Evolutionary conservation across 2,329 filamentous ascomycete species (phyloP), one percentile per base, ranked within the genome.

Genomic region (Chaetothyriales sp.): DNA sequence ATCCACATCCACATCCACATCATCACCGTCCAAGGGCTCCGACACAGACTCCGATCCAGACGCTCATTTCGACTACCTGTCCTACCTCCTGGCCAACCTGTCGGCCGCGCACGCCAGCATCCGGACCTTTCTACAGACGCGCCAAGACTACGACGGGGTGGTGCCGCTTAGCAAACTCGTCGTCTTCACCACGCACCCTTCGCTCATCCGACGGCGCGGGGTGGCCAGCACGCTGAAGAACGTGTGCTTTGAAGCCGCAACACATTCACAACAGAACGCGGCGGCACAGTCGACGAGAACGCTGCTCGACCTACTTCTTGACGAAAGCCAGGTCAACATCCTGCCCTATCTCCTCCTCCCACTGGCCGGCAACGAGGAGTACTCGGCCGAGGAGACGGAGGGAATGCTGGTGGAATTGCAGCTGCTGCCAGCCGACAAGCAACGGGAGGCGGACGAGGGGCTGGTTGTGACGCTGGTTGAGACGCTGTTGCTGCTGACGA

Each of bases 211-310:
- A 51, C 77, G 92, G 51, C 87, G 88, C 62, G 92, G 92, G n/a
- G 89, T 95, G n/a, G 90, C 90, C 6, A 89, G 83, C 55, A 92
- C 88, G 8, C 88, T 98, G 66, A 97, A 97, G 69, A 98, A 98
- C 64, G 81, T 86, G 28, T 82, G 87, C 5, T 97, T 98, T 64
- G 85, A 94, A 62, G 70, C 90, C 5, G 69, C 78, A 2, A 77
- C 83, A 0, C 90, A 97, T 62, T 73, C 78, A 0, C 70, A 75
- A 1, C 82, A 95, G 50, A 69, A 95, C 46, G 76, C 78, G 0
- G 81, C 85, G 81, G 82, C 43, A 81, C 52, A 29, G 43, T 10
- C 18, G 13, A 55, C 15, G 50, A 53, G 8, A 5, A 40, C 10
- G 10, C 10, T 15, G 10, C 33, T 40, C 10, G 8, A 15, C 33